Base-by-base conservation (phyloP, 768 basidiomycete genomes). In the Mycena capillaripes region DNA sequence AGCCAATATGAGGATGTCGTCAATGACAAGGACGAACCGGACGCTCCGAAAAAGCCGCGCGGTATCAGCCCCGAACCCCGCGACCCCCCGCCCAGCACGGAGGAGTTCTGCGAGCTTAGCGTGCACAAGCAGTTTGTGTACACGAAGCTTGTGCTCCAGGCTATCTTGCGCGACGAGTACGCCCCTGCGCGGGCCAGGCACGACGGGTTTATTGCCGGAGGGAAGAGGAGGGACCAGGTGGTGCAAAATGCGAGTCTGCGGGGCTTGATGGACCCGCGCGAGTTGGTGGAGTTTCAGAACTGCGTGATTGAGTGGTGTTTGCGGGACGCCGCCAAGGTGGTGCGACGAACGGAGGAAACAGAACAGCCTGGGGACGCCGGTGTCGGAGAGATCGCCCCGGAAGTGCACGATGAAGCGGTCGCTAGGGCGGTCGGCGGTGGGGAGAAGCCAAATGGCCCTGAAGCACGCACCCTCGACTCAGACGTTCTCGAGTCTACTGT, bases 61-160 rank as follows among this genome's bases (percentile, higher is more conserved):
- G 60, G 68, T 10, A 25, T 21, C 19, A 89, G 86, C 66, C 86
- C 88, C 4, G 79, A 80, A 25, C 86, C 86, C 12, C 65, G 63
- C 6, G 79, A 86, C 38, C 86, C 89, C 30, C 81, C 86, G 17
- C 88, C 90, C 2, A 66, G 80, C 17, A 75, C 79, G 3, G 76
- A 77, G 0, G 79, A 81, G n/a, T 93, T 93, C 73, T 77, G 73
- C 46, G 79, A 84, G 25, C 84, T 93, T 34, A 65, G 84, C 8
- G 84, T 93, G 9, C 83, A 83, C 23, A 81, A 88, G 44, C 93
- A 95, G 73, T 89, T 95, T 66, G 86, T 82, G 14, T 93, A 93
- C 75, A 84, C 88, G 30, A 93, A 91, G 71, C 89, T 89, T 2
- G 84, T 94, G 17, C 81, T 95, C 50, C 80, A 76, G 29, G 91